Percentiles rank a stretch among this genome's conserved stretches.
Conservation (phyloP, 352 stramenopile species). For the Pythium aristosporum region DNA sequence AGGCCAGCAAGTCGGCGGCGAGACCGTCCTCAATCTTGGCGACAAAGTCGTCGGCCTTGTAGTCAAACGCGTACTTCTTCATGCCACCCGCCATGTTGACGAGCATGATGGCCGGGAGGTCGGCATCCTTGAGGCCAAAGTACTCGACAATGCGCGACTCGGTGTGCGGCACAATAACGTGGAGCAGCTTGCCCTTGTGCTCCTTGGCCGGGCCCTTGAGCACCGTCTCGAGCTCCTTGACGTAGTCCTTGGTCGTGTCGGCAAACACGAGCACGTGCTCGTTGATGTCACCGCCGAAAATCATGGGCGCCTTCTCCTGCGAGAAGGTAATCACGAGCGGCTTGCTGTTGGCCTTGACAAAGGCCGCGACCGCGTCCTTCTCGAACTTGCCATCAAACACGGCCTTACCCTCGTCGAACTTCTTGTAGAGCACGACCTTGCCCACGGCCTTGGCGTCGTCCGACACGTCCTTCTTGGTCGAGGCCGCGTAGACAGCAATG, state of each 20-base stretch:
- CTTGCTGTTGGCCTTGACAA: conserved; percentile 81
- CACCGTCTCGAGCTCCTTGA: conserved; percentile 49
- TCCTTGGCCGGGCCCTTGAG: conserved; percentile 62
- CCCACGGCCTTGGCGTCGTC: conserved; percentile 56
- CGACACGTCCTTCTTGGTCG: conserved; percentile 61
- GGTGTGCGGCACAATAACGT: conserved; percentile 85
- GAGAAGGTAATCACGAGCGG: conserved; percentile 90
- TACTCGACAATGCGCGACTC: conserved; percentile 93
- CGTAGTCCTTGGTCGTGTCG: conserved; percentile 68
- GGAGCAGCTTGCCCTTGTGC: conserved; percentile 89
- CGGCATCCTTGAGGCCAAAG: conserved; percentile 88
- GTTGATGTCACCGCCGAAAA: conserved; percentile 88
- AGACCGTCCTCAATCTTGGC: conserved; percentile 60
- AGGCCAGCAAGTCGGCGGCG: conserved; percentile 54
- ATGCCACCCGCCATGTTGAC: conserved; percentile 91
- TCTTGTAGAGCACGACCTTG: conserved; percentile 82
- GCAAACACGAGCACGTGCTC: conserved; percentile 89
- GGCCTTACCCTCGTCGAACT: conserved; percentile 85
- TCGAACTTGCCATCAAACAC: conserved; percentile 77
- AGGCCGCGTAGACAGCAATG: conserved; percentile 75
- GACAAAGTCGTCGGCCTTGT: conserved; percentile 73
- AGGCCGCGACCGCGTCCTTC: conserved; percentile 54
- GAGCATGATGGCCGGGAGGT: conserved; percentile 86
- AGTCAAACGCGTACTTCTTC: conserved; percentile 91
- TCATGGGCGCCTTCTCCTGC: conserved; percentile 88